These are phyloP conservation scores for Neltuma alba DNA, from an alignment of 306 rosid species.

Conservation along the genomic window DNA sequence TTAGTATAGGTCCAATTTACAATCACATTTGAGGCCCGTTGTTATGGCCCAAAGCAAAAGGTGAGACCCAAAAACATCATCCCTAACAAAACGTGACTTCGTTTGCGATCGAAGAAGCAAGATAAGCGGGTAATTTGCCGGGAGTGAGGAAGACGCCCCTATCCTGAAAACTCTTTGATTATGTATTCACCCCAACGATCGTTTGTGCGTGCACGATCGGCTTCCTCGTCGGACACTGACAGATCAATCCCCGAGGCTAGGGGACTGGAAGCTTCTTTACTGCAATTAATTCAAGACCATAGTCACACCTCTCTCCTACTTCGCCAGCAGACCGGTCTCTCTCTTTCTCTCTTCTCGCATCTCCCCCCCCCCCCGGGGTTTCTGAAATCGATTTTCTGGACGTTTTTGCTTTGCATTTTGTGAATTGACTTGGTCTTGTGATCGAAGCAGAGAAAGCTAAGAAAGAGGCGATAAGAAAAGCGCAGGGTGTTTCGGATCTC, in stretches of 20 bases:
- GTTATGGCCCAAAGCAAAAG: neutral
- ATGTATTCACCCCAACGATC: slow-evolving; percentile 41
- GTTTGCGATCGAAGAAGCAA: neutral
- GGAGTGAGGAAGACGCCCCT: neutral
- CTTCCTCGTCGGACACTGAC: slow-evolving; percentile 32
- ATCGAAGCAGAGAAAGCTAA: slow-evolving; percentile 62
- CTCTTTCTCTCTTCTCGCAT: neutral
- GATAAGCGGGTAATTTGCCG: neutral
- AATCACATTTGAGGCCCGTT: neutral
- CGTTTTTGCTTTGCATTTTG: neutral
- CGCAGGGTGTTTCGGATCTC: slow-evolving; percentile 65
- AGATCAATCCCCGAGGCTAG: slow-evolving; percentile 38
- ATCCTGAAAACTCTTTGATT: neutral
- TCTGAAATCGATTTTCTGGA: neutral
- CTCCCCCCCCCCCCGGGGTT: neutral
- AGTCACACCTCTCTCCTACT: slow-evolving; percentile 54
- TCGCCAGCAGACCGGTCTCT: slow-evolving; percentile 58
- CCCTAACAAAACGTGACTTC: neutral
- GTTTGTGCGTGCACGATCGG: slow-evolving; percentile 35
- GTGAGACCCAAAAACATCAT: neutral
- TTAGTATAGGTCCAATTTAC: neutral
- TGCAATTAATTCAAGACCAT: slow-evolving; percentile 54
- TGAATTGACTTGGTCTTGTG: neutral
- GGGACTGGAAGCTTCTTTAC: slow-evolving; percentile 61
- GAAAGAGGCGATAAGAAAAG: slow-evolving; percentile 67